Evolutionary conservation across 2,329 filamentous ascomycete genomes (phyloP).

Genomic region (Zalaria sp.): DNA sequence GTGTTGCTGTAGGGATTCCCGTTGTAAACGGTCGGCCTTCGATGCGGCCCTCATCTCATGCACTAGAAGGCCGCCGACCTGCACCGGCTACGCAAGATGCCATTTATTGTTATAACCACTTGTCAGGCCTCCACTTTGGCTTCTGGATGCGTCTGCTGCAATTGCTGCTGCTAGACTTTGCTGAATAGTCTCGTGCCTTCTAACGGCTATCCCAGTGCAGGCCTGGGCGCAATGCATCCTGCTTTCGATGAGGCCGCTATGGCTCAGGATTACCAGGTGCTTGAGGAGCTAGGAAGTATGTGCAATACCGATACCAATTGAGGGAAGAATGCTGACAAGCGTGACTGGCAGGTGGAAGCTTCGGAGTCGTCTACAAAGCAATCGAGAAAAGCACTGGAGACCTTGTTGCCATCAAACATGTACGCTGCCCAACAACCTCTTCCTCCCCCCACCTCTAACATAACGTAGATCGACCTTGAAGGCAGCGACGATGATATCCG

Average conservation of each 20-base stretch:
- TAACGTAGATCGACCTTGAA: constrained; percentile 80
- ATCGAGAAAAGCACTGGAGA: constrained; percentile 84
- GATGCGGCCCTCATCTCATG: no score
- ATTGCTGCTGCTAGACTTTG: no score
- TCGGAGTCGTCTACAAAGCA: constrained; percentile 93
- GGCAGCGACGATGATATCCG: constrained; percentile 97
- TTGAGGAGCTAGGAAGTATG: constrained; percentile 92
- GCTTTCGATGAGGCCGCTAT: constrained; percentile 28
- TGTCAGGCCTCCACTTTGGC: no score
- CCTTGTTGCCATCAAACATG: constrained; percentile 92
- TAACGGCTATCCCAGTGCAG: background rate
- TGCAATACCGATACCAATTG: constrained; percentile 17
- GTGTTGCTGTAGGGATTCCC: no score
- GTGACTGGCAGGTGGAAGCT: constrained; percentile 60
- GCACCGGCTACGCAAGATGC: no score
- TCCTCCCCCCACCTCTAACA: constrained; percentile 4
- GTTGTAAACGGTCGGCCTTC: no score
- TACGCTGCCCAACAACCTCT: constrained; percentile 31
- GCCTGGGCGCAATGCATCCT: constrained; percentile 4
- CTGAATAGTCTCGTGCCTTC: no score
- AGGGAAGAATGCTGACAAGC: background rate
- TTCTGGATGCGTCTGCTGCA: no score
- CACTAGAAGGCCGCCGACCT: no score
- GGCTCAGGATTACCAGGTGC: constrained; percentile 80
- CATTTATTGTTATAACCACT: no score